A percentile compares a stretch with the other conserved stretches of the same genome.
phyloP scores from a whole-genome alignment of 257 asterid species.

The Cruciata laevipes region DNA sequence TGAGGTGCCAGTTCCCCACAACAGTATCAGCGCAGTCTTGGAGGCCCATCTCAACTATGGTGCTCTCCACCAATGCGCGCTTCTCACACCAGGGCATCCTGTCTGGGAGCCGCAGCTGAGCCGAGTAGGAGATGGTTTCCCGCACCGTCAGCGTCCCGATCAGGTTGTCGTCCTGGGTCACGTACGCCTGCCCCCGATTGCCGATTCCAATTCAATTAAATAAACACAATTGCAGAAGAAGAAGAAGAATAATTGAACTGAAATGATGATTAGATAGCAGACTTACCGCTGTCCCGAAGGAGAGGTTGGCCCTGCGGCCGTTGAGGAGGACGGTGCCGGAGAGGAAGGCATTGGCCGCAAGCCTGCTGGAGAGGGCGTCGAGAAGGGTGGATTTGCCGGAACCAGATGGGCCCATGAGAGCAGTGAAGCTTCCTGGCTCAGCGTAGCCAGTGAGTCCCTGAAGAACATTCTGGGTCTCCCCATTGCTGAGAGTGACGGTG shows the following conservation, averaged over 20 bases:
- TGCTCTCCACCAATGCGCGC: slow-evolving; percentile 70
- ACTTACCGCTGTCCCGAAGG: slow-evolving; percentile 88
- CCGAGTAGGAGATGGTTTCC: slow-evolving; percentile 81
- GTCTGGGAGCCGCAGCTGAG: slow-evolving; percentile 75
- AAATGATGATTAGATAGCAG: no score
- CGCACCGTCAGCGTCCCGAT: slow-evolving; percentile 91
- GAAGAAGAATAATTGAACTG: no score
- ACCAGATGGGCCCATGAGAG: slow-evolving; percentile 98
- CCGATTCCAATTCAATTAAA: no score
- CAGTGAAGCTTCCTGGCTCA: slow-evolving; percentile 90
- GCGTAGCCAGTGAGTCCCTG: slow-evolving; percentile 80
- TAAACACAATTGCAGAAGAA: no score
- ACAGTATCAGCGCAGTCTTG: slow-evolving; percentile 97
- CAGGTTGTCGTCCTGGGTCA: slow-evolving; percentile 91
- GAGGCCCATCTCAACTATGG: slow-evolving; percentile 94
- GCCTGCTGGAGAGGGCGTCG: slow-evolving; percentile 84
- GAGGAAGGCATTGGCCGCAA: slow-evolving; percentile 83
- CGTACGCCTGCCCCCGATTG: slow-evolving; percentile 57
- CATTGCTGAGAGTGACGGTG: slow-evolving; percentile 63
- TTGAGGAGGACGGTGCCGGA: slow-evolving; percentile 77
- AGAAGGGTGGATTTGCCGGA: slow-evolving; percentile 91
- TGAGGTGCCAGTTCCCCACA: slow-evolving; percentile 91
- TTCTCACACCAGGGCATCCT: slow-evolving; percentile 78
- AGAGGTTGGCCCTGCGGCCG: slow-evolving; percentile 82
- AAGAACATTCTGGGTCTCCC: slow-evolving; percentile 73